Conservation (phyloP, 257 asterid genomes). For the Cinchona pubescens region DNA sequence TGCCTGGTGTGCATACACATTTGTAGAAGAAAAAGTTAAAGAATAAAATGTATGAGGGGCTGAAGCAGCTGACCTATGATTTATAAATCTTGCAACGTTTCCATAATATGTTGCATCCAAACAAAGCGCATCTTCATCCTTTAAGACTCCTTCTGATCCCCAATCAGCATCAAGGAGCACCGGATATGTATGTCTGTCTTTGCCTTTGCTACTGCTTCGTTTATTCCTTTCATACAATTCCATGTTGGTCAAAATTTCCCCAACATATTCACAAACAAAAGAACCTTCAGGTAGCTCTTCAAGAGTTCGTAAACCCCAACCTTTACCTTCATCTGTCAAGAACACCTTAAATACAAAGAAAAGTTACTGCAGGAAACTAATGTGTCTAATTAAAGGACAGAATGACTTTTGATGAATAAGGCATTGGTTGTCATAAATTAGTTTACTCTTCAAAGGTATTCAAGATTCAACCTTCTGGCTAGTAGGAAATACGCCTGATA, state of each 20-base stretch:
- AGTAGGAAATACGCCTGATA: not conserved
- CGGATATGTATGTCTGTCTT: conserved; percentile 37
- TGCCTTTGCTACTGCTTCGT: conserved; percentile 20
- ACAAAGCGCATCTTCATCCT: conserved; percentile 51
- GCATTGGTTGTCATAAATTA: not conserved
- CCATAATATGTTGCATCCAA: conserved; percentile 48
- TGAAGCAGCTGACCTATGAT: conserved; percentile 36
- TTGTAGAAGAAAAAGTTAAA: not conserved
- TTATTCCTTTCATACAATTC: conserved; percentile 38
- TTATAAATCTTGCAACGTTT: conserved; percentile 46
- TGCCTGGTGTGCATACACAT: not conserved
- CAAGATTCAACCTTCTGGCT: not conserved
- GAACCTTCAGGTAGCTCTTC: conserved; percentile 73
- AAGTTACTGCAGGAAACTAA: not conserved
- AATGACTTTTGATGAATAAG: not conserved
- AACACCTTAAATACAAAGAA: conserved; percentile 45
- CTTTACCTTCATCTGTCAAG: conserved; percentile 54
- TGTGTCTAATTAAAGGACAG: not conserved
- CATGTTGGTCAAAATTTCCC: conserved; percentile 42
- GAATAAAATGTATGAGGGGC: not conserved
- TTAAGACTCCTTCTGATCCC: conserved; percentile 41
- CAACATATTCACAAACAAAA: conserved; percentile 59
- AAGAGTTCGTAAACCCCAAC: conserved; percentile 79
- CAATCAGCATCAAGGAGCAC: conserved; percentile 52
- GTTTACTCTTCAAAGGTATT: not conserved